These are phyloP conservation scores for Chytridium lagenaria DNA, from an alignment of 371 early-diverging fungal species.

Conservation along the genomic window DNA sequence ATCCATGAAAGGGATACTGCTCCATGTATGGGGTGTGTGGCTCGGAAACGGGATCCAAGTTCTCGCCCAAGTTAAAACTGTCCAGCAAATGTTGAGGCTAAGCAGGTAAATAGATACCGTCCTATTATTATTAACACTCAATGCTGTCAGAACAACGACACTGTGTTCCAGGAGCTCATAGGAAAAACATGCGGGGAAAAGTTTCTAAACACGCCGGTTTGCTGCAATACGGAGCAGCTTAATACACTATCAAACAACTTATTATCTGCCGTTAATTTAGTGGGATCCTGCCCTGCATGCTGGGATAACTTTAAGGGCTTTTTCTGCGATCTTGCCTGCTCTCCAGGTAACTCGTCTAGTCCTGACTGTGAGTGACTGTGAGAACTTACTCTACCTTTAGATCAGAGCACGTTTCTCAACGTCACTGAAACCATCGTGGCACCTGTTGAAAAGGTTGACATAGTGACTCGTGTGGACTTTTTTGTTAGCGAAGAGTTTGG, in stretches of 20 bases:
- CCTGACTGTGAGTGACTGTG: neutral
- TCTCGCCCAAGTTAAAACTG: neutral
- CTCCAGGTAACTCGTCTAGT: neutral
- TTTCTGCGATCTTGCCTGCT: slow-evolving; percentile 7
- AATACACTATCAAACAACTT: slow-evolving; percentile 1
- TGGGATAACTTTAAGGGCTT: neutral
- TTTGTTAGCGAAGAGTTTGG: neutral
- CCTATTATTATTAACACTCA: no score
- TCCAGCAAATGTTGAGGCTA: neutral
- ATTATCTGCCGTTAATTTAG: slow-evolving; percentile 1
- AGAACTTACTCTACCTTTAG: neutral
- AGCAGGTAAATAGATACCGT: neutral
- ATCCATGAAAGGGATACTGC: slow-evolving; percentile 1
- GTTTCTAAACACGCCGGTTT: neutral
- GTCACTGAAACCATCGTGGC: neutral
- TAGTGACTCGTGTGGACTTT: slow-evolving; percentile 1
- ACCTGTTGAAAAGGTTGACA: neutral
- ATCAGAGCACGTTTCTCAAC: neutral
- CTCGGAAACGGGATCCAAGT: neutral
- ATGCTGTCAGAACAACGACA: neutral
- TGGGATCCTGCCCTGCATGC: slow-evolving; percentile 2
- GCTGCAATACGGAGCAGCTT: slow-evolving; percentile 1
- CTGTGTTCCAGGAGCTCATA: neutral
- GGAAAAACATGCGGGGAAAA: neutral
- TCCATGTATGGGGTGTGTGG: slow-evolving; percentile 7